Conservation (phyloP, 2,329 filamentous ascomycete genomes). For the Hortaea werneckii region DNA sequence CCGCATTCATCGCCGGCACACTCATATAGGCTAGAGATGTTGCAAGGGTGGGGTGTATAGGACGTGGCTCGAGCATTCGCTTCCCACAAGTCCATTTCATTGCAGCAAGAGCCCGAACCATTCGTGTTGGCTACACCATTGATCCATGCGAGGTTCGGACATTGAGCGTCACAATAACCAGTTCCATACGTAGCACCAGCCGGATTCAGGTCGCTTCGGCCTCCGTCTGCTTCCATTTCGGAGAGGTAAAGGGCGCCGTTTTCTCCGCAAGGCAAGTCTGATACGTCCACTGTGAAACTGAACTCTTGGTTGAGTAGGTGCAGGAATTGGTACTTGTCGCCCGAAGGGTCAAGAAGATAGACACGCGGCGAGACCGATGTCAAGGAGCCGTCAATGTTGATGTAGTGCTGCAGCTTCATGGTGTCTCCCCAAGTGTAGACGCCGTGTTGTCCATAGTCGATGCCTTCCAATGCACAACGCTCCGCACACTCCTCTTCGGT, state of each 20-base stretch:
- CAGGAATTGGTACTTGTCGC: constrained; percentile 55
- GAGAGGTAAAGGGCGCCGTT: constrained; percentile 60
- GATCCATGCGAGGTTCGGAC: constrained; percentile 37
- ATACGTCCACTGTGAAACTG: constrained; percentile 63
- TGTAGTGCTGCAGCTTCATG: constrained; percentile 35
- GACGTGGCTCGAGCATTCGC: constrained; percentile 56
- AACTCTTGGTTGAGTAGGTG: constrained; percentile 58
- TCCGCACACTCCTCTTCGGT: constrained; percentile 36
- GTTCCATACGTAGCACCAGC: constrained; percentile 47
- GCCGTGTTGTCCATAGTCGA: constrained; percentile 46
- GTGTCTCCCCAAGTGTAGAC: constrained; percentile 36
- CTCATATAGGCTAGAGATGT: constrained; percentile 31
- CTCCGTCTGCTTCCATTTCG: constrained; percentile 54
- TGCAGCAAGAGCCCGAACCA: constrained; percentile 52
- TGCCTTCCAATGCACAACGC: constrained; percentile 49
- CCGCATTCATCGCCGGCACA: constrained; percentile 4
- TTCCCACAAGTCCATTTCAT: constrained; percentile 63
- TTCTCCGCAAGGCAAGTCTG: constrained; percentile 57
- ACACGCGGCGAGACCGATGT: constrained; percentile 36
- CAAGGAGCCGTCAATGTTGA: constrained; percentile 26
- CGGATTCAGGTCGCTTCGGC: constrained; percentile 34
- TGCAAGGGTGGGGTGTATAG: constrained; percentile 58
- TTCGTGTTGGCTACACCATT: constrained; percentile 32
- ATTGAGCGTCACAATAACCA: no score
- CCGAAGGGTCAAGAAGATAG: constrained; percentile 49